Conservation (phyloP, 1,284 basidiomycete species). For the Pseudozyma tsukubaensis region DNA sequence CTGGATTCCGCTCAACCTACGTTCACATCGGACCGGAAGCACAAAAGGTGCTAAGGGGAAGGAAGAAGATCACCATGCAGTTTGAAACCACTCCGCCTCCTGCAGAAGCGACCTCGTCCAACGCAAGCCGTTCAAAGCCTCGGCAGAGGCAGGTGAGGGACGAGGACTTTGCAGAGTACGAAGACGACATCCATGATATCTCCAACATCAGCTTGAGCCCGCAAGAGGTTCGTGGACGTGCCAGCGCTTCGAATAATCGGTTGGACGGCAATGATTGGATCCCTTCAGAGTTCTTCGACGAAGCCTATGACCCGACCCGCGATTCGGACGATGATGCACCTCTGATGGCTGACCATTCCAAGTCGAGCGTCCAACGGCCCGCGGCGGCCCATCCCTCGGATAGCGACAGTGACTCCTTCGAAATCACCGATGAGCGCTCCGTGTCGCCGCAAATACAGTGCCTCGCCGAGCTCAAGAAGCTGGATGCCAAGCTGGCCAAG, state of each 20-base stretch:
- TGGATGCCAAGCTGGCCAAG: conserved; percentile 24
- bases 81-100: conserved; percentile 37
- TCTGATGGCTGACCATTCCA: neutral
- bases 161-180: conserved; percentile 37
- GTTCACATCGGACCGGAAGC: conserved; percentile 35
- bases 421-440: conserved; percentile 28
- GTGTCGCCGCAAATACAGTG: conserved; percentile 16
- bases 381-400: neutral
- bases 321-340: conserved; percentile 31
- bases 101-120: conserved; percentile 11
- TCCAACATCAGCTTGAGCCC: conserved; percentile 45
- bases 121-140: conserved; percentile 9
- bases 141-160: conserved; percentile 19
- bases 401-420: conserved; percentile 17
- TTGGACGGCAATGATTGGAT: conserved; percentile 5
- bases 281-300: conserved; percentile 27
- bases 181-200: conserved; percentile 49
- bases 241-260: neutral
- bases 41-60: conserved; percentile 32
- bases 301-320: conserved; percentile 20
- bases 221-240: conserved; percentile 3
- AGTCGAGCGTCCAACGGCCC: neutral
- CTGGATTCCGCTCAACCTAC: conserved; percentile 70
- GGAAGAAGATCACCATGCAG: conserved; percentile 50
- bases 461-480: conserved; percentile 29